phyloP scores from a whole-genome alignment of 805 yeast species.

The Teunomyces kruisii region DNA sequence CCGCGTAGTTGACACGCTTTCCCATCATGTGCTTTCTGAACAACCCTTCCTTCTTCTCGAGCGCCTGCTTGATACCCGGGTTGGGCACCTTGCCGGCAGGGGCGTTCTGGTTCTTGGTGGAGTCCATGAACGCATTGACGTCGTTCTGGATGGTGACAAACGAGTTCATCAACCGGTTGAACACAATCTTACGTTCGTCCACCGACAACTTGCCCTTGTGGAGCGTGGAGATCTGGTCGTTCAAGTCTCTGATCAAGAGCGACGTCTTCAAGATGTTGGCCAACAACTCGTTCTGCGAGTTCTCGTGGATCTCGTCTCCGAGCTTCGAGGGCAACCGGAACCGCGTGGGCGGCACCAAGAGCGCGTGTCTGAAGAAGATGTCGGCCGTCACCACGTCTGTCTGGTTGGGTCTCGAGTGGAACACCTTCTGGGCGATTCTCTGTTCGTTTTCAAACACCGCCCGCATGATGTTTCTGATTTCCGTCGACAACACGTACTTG shows the following conservation, averaged over 20 bases:
- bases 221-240: constrained; percentile 72
- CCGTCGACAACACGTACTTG: constrained; percentile 84
- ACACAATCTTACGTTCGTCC: constrained; percentile 73
- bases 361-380: constrained; percentile 82
- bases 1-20: constrained; percentile 97
- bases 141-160: constrained; percentile 94
- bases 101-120: constrained; percentile 80
- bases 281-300: constrained; percentile 85
- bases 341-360: constrained; percentile 95
- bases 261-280: constrained; percentile 79
- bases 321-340: constrained; percentile 95
- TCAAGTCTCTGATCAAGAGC: constrained; percentile 80
- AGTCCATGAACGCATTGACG: constrained; percentile 90
- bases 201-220: constrained; percentile 47
- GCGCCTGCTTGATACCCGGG: constrained; percentile 96
- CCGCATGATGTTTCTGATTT: constrained; percentile 75
- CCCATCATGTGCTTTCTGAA: constrained; percentile 99
- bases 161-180: constrained; percentile 91
- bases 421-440: constrained; percentile 63
- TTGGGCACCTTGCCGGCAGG: constrained; percentile 68
- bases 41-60: constrained; percentile 97
- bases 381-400: constrained; percentile 59
- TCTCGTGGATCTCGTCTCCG: constrained; percentile 96
- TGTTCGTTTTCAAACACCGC: constrained; percentile 76
- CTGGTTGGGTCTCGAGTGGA: constrained; percentile 75